Evolutionary conservation across 78 protist species (phyloP).

Genomic region (Dictyostelium capitatum): DNA sequence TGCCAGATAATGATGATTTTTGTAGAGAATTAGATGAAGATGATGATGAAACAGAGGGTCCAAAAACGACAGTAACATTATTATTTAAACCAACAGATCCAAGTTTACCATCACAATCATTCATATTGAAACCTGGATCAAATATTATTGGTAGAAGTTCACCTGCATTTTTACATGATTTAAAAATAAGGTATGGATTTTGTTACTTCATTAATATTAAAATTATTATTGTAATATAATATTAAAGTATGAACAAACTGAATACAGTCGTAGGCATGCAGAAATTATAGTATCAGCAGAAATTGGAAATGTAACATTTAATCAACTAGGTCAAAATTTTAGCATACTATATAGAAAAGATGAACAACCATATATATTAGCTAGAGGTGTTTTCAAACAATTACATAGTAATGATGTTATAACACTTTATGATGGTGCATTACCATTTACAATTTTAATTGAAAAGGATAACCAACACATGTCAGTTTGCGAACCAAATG

Average conservation of each 20-base stretch:
- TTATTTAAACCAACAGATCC: background rate
- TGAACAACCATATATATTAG: background rate
- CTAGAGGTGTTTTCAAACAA: background rate
- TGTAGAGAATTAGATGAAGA: background rate
- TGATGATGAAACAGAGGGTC: background rate
- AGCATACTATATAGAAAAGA: constrained; percentile 21
- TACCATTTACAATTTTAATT: constrained; percentile 13
- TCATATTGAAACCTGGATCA: constrained; percentile 4
- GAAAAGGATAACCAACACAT: constrained; percentile 1
- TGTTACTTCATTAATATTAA: background rate
- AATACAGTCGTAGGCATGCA: constrained; percentile 68
- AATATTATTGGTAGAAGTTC: constrained; percentile 60
- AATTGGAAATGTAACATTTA: constrained; percentile 26
- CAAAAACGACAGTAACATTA: background rate
- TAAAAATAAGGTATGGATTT: constrained; percentile 53
- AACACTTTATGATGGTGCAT: constrained; percentile 1
- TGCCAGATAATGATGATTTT: background rate
- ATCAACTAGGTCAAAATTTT: constrained; percentile 44
- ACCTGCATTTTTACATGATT: constrained; percentile 28
- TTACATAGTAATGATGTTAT: background rate
- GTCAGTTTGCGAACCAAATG: background rate
- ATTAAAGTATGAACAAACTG: background rate
- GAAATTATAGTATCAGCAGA: constrained; percentile 67
- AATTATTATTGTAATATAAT: background rate
- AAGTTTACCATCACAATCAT: background rate